Base-by-base conservation (phyloP, 139 green algal genomes). In the Micractinium sp. region DNA sequence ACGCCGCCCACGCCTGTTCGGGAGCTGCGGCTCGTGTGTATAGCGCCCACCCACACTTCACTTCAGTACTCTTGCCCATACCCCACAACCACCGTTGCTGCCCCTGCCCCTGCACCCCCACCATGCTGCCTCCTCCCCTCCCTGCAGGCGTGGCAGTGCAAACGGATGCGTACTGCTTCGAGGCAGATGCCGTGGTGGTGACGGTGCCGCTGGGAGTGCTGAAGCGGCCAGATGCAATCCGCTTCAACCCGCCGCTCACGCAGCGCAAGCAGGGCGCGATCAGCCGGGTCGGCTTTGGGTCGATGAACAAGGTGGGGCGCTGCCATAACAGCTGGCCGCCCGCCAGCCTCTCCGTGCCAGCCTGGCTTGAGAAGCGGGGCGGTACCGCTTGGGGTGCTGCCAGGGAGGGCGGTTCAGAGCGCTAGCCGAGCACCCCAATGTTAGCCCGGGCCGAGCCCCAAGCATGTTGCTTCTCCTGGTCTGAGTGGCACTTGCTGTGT, bases 171-270 rank as follows among this genome's bases (percentile, higher is more conserved):
- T 79, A 85, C 41, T 73, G 23, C 20, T 94, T 92, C n/a, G 39
- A 78, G 86, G 96, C 93, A 20, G 93, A 97, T 89, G 96, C 95
- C 7, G 95, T 90, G n/a, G 71, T 99, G 38, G 94, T 99, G 22
- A 98, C 96, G 0, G 89, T 98, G 13, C 96, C 98, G 0, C 93
- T 99, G 77, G 98, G 98, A 0, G 95, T 98, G 35, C 93, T 99
- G 35, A 99, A 99, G 92, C 74, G 82, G 19, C 66, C 27, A 19
- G 92, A 95, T 29, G 56, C 93, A 1, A 31, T 79, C 36, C 7
- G 56, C 3, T 99, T 99, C 91, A 81, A 93, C 19, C 98, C 98
- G 7, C 92, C 94, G 0, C 93, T 99, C 77, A 95, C 97, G 3
- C 19, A 90, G 35, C 75, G 92, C 60, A 99, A 99, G 94, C 87